Percentiles rank a stretch among this genome's conserved stretches.
These are phyloP conservation scores for Aspergillus sclerotioniger DNA, from an alignment of 495 filamentous ascomycete genomes.

Conservation along the genomic window DNA sequence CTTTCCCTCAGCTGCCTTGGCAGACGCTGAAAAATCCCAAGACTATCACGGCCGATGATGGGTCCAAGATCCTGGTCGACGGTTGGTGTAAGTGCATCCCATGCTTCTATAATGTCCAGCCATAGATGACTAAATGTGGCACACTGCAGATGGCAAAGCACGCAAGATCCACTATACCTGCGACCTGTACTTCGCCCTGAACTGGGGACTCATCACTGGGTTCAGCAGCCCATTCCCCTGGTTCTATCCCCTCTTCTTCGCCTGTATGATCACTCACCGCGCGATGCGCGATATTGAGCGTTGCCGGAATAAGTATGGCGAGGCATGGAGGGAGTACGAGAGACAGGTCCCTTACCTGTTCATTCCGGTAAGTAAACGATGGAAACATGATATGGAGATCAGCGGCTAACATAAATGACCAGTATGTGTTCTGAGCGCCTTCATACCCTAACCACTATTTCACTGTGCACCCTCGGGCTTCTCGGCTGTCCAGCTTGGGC, in stretches of 20 bases:
- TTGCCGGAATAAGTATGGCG: conserved; percentile 86
- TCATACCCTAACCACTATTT: not conserved
- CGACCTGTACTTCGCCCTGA: conserved; percentile 73
- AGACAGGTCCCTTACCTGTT: conserved; percentile 87
- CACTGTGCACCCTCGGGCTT: not conserved
- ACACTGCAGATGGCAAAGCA: conserved; percentile 63
- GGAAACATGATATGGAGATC: not conserved
- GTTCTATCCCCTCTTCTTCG: conserved; percentile 95
- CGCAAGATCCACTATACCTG: conserved; percentile 96
- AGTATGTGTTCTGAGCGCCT: conserved; percentile 21
- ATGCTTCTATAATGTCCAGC: not conserved
- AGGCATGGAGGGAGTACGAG: conserved; percentile 89
- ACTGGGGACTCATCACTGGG: conserved; percentile 64
- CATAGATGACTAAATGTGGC: conserved; percentile 11
- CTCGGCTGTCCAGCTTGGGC: not conserved
- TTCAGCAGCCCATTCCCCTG: conserved; percentile 86
- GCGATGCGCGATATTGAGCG: conserved; percentile 79
- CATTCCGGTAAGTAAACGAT: conserved; percentile 74
- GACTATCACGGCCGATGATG: conserved; percentile 73
- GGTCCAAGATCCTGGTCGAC: conserved; percentile 80
- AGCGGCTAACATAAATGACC: not conserved
- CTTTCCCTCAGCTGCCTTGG: conserved; percentile 95
- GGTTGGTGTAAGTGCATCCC: conserved; percentile 71
- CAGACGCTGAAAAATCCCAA: conserved; percentile 82
- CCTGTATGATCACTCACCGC: conserved; percentile 87